These are phyloP conservation scores for Gossypium davidsonii DNA, from an alignment of 441 rosid genomes.

Conservation along the genomic window DNA sequence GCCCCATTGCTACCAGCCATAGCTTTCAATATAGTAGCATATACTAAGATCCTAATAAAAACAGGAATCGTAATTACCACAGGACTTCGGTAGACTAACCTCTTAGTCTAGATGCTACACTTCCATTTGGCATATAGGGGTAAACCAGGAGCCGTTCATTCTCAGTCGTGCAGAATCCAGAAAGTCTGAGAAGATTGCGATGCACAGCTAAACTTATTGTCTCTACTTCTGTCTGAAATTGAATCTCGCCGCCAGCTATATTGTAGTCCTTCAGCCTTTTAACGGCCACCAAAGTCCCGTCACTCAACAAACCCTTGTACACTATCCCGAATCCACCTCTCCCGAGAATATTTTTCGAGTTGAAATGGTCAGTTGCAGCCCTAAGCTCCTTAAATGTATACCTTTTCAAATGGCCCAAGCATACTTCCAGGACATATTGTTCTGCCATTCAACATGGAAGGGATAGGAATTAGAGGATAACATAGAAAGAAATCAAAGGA, in stretches of 20 bases:
- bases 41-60: neutral
- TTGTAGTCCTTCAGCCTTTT: conserved; percentile 90
- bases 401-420: conserved; percentile 82
- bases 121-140: conserved; percentile 94
- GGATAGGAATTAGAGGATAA: conserved; percentile 8
- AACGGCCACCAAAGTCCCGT: conserved; percentile 77
- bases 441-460: conserved; percentile 39
- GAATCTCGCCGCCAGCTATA: conserved; percentile 82
- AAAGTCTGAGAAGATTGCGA: conserved; percentile 85
- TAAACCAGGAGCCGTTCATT: conserved; percentile 85
- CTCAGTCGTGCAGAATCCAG: conserved; percentile 84
- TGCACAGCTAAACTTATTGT: conserved; percentile 92
- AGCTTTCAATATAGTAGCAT: neutral
- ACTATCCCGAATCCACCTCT: conserved; percentile 91
- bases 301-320: conserved; percentile 73
- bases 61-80: neutral
- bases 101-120: conserved; percentile 81
- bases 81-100: conserved; percentile 36
- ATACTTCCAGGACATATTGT: conserved; percentile 78
- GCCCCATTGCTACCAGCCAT: neutral
- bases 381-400: conserved; percentile 83
- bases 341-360: conserved; percentile 76
- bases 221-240: conserved; percentile 90
- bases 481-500: neutral
- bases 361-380: conserved; percentile 81